Evolutionary conservation across 495 filamentous ascomycete genomes (phyloP), one percentile per base, ranked within the genome.

Genomic region (Penicillium samsonianum): DNA sequence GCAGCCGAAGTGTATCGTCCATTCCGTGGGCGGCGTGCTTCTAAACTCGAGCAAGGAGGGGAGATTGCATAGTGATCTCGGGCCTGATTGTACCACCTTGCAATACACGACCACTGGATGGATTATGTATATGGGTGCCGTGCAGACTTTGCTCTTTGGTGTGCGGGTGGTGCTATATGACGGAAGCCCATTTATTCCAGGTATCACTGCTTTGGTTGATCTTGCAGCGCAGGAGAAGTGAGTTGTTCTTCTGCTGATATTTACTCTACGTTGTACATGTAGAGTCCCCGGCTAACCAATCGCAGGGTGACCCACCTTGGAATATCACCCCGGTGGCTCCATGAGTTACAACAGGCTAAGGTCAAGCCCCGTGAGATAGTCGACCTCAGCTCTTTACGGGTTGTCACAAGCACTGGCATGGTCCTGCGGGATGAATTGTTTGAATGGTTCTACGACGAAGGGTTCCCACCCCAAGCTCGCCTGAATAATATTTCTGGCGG

Each of bases 401-500:
- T 73, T 16, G 88, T 91, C 17, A 84, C 80, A 10, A 82, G 79
- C 54, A 93, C 90, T 5, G 90, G 89, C 12, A 92, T 92, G 90
- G 88, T 91, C 1, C 78, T 92, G 9, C 81, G 86, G 8, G 81
- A 90, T 43, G 77, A 83, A 35, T 74, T 89, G 38, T 91, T 90
- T 66, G 82, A 89, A 54, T 93, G 88, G 88, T 91, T 92, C 77
- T 92, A 91, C 71, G 88, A 91, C 68, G 66, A 69, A n/a, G 90
- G 79, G 12, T 93, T 93, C 70, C 88, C 88, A 0, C 28, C 78
- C 2, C 68, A 73, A 59, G 77, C 82, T 4, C 88, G 87, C 7
- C 77, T 92, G 4, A 78, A 68, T 50, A 93, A 93, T 63, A 87
- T 92, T 48, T 86, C 87, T 1, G 90, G 90, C 16, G 88, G 89